These are phyloP conservation scores for Pterocarpus santalinus DNA, from an alignment of 306 rosid genomes.

Conservation along the genomic window DNA sequence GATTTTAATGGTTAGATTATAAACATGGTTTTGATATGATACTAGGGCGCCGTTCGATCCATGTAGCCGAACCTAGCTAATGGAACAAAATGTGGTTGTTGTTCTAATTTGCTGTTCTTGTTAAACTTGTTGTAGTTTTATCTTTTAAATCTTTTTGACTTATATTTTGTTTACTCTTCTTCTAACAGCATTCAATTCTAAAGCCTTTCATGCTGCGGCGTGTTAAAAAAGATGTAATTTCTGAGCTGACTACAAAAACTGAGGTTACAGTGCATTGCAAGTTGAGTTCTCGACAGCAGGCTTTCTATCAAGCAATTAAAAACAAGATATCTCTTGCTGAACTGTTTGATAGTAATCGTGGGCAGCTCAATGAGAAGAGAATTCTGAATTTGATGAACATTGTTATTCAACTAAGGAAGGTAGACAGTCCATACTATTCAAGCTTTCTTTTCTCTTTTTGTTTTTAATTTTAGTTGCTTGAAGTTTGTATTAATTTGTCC, in stretches of 20 bases:
- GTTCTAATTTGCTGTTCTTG: not conserved
- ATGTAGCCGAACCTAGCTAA: too few species aligned
- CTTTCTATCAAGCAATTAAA: slow-evolving; percentile 97
- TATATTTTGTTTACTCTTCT: slow-evolving; percentile 41
- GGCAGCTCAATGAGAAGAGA: slow-evolving; percentile 91
- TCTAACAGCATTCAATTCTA: slow-evolving; percentile 87
- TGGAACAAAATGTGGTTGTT: not conserved
- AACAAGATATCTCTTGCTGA: slow-evolving; percentile 97
- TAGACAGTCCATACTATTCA: slow-evolving; percentile 44
- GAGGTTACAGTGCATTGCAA: slow-evolving; percentile 97
- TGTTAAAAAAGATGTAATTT: slow-evolving; percentile 90
- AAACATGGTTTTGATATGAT: too few species aligned
- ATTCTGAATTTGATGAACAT: slow-evolving; percentile 92
- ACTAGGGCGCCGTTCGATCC: too few species aligned
- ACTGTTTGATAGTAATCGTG: slow-evolving; percentile 89
- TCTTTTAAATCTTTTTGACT: slow-evolving; percentile 30
- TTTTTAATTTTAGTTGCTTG: not conserved
- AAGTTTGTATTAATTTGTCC: slow-evolving; percentile 21
- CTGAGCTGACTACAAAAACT: slow-evolving; percentile 90
- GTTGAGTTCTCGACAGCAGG: slow-evolving; percentile 98
- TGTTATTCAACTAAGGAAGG: slow-evolving; percentile 98
- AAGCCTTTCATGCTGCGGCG: slow-evolving; percentile 99
- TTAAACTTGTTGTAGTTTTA: not conserved
- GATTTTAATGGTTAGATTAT: too few species aligned
- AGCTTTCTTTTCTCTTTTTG: slow-evolving; percentile 6